Conservation (phyloP, 2,329 filamentous ascomycete species). For the Aureobasidium sp. region DNA sequence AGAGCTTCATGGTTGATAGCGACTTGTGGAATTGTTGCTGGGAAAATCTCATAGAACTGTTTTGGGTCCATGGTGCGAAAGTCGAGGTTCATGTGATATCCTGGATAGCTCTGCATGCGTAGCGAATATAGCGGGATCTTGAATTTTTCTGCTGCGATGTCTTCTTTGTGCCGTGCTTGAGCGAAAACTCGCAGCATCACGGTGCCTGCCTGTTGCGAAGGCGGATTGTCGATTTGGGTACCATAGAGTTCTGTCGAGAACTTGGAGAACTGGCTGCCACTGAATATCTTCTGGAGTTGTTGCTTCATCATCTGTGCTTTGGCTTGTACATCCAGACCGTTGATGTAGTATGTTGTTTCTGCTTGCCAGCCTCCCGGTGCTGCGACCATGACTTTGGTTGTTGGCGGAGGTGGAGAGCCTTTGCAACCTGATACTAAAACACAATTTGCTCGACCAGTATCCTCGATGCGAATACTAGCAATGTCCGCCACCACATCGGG, state of each 20-base stretch:
- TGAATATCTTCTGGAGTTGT: constrained; percentile 36
- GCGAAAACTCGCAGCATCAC: constrained; percentile 33
- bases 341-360: constrained; percentile 39
- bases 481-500: constrained; percentile 50
- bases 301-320: constrained; percentile 43
- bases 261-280: constrained; percentile 22
- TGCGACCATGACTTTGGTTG: constrained; percentile 45
- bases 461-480: constrained; percentile 45
- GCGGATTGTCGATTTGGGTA: constrained; percentile 28
- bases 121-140: constrained; percentile 22
- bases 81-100: constrained; percentile 27
- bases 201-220: constrained; percentile 33
- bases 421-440: constrained; percentile 43
- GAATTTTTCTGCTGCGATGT: constrained; percentile 27
- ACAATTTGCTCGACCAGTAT: constrained; percentile 40
- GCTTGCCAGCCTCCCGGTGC: constrained; percentile 43
- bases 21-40: constrained; percentile 26
- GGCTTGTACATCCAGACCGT: constrained; percentile 38
- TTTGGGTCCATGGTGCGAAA: constrained; percentile 21
- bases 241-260: constrained; percentile 23
- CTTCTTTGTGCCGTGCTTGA: constrained; percentile 25
- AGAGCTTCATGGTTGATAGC: constrained; percentile 23
- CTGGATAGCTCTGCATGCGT: constrained; percentile 30
- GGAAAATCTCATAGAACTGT: constrained; percentile 20
- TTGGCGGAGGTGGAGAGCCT: constrained; percentile 41